Base-by-base conservation (phyloP, 768 basidiomycete species). In the Agaricus subrufescens region DNA sequence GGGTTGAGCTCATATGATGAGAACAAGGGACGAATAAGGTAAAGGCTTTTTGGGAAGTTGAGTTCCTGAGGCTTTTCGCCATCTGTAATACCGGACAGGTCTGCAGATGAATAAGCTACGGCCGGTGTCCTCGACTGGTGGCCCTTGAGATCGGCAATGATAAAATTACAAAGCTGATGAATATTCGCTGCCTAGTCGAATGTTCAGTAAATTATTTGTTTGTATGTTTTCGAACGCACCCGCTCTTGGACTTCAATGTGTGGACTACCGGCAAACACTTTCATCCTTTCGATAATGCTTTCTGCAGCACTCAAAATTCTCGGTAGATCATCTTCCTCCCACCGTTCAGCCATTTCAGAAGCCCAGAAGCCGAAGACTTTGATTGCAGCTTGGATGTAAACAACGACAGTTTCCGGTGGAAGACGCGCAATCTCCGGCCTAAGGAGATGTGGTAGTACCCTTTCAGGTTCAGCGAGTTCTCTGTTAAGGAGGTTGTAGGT, bases 231-330 rank as follows among this genome's bases (percentile, higher is more conserved):
- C 42, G 56, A n/a, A 73, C 86, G 60, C 60, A 92, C 93, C 64
- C 96, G 78, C 69, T 98, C 95, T 71, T 97, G 94, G 10, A 98
- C 87, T 65, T 98, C 96, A 46, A 94, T 84, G 63, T 95, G 80
- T 1, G 79, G 70, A 63, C 81, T 86, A 9, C 72, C 68, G 26
- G 80, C 74, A 62, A 94, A 87, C 4, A 77, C 75, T 14, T 72
- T 66, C 52, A 92, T 70, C n/a, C 83, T 80, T 11, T 68, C 73
- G 27, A 86, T 71, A 55, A 91, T 74, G 26, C 76, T 76, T 42
- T 85, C 81, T 1, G 92, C 91, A 10, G 80, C 74, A 26, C 73
- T 70, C 65, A 82, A 86, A 39, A 89, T 78, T 60, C 86, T 84
- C 5, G 79, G 70, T 43, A 94, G 73, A 50, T 82, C 75, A 40